Percentiles rank a stretch among this genome's conserved stretches.
Conservation (phyloP, 805 yeast genomes). For the Hagleromyces aurorensis region DNA sequence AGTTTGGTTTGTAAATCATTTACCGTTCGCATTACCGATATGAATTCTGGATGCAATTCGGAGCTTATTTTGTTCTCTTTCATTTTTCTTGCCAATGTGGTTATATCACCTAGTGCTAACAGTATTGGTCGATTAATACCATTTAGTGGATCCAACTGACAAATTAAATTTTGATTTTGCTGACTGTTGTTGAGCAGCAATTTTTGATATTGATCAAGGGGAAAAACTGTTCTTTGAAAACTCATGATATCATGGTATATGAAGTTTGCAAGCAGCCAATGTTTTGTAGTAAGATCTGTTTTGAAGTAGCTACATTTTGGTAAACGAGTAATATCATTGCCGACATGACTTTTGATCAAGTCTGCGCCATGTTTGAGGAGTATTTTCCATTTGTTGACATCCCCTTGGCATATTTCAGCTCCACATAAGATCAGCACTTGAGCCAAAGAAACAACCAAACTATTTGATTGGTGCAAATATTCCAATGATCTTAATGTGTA, state of each 20-base stretch:
- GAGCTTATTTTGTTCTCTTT: constrained; percentile 33
- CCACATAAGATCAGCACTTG: constrained; percentile 60
- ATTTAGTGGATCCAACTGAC: constrained; percentile 57
- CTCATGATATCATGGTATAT: constrained; percentile 76
- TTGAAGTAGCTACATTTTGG: constrained; percentile 4
- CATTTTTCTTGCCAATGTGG: constrained; percentile 48
- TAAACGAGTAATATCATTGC: constrained; percentile 33
- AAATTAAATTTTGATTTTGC: constrained; percentile 18
- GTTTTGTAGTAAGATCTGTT: constrained; percentile 29
- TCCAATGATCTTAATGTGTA: constrained; percentile 17
- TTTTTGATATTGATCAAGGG: constrained; percentile 49
- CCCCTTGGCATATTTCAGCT: constrained; percentile 81
- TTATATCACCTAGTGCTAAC: constrained; percentile 59
- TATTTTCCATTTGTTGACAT: constrained; percentile 66
- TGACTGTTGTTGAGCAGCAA: constrained; percentile 33
- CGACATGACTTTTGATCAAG: constrained; percentile 54
- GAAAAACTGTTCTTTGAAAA: constrained; percentile 58
- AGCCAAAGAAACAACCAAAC: constrained; percentile 37
- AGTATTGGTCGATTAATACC: constrained; percentile 69
- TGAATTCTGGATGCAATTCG: constrained; percentile 12
- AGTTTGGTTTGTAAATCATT: constrained; percentile 10
- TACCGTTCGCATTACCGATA: constrained; percentile 12
- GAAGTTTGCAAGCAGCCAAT: constrained; percentile 69
- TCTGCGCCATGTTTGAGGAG: constrained; percentile 60
- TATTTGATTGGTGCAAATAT: constrained; percentile 4